Conservation (phyloP, 73 alveolate species). For the Diophrys appendiculata region DNA sequence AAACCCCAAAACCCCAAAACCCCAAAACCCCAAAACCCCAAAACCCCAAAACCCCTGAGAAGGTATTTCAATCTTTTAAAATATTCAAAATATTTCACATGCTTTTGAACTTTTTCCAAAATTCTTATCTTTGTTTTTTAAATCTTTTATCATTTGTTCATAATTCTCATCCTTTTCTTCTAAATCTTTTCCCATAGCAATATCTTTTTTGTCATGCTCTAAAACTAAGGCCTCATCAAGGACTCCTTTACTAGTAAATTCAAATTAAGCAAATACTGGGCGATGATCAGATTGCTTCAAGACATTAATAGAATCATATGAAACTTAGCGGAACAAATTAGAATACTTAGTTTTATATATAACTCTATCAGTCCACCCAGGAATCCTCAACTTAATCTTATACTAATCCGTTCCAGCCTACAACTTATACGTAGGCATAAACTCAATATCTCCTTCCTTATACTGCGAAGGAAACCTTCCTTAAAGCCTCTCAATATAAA, state of each 20-base stretch:
- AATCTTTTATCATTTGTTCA: neutral
- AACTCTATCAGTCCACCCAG: slow-evolving; percentile 96
- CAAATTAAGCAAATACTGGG: slow-evolving; percentile 80
- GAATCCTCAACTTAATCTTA: slow-evolving; percentile 72
- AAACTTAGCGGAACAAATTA: slow-evolving; percentile 20
- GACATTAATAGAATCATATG: slow-evolving; percentile 43
- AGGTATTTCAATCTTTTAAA: no score
- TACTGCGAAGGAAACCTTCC: slow-evolving; percentile 59
- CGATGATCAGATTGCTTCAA: slow-evolving; percentile 68
- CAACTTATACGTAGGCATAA: slow-evolving; percentile 93
- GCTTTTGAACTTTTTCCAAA: slow-evolving; percentile 4
- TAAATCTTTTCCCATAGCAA: neutral
- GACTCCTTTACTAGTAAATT: slow-evolving; percentile 22
- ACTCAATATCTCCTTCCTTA: slow-evolving; percentile 87
- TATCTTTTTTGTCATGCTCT: slow-evolving; percentile 5
- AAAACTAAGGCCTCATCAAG: neutral
- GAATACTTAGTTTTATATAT: slow-evolving; percentile 65
- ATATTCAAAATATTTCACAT: no score
- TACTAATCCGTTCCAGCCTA: slow-evolving; percentile 67
- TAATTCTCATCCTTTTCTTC: neutral
- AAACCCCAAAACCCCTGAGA: no score
- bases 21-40: no score
- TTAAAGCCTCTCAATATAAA: slow-evolving; percentile 26
- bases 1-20: no score
- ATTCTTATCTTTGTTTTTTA: slow-evolving; percentile 1